A percentile compares a stretch with the other conserved stretches of the same genome.
phyloP scores from a whole-genome alignment of 768 basidiomycete species.

The Cystobasidiopsis lactophilus region DNA sequence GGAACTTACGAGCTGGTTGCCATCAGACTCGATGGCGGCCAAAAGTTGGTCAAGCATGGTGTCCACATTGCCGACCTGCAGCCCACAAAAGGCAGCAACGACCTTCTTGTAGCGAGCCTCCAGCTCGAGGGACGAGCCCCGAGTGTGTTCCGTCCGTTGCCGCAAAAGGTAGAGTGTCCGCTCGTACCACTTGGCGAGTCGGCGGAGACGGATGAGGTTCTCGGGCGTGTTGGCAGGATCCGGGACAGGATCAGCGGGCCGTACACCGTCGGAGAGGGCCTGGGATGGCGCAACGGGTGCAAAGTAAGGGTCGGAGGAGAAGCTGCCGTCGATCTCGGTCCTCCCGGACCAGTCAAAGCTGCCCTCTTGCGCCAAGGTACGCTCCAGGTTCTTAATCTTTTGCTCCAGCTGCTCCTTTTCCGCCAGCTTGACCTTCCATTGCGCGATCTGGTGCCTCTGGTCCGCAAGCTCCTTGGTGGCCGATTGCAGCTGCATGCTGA shows the following conservation, averaged over 20 bases:
- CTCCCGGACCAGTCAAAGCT: conserved; percentile 77
- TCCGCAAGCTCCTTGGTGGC: conserved; percentile 79
- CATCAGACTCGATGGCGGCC: conserved; percentile 43
- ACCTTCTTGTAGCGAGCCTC: conserved; percentile 59
- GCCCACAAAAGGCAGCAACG: conserved; percentile 66
- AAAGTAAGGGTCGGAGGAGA: conserved; percentile 22
- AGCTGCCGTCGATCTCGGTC: conserved; percentile 28
- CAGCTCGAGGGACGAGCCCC: conserved; percentile 65
- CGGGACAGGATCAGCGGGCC: neutral
- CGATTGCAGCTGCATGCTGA: conserved; percentile 62
- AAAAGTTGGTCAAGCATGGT: conserved; percentile 73
- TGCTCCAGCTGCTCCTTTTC: conserved; percentile 65
- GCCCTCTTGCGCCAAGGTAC: conserved; percentile 55
- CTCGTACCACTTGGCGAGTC: conserved; percentile 63
- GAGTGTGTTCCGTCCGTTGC: conserved; percentile 42
- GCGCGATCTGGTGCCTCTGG: conserved; percentile 60
- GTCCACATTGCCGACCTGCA: conserved; percentile 70
- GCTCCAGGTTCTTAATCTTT: conserved; percentile 61
- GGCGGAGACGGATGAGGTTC: conserved; percentile 45
- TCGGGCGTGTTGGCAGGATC: conserved; percentile 19
- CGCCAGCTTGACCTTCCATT: conserved; percentile 47
- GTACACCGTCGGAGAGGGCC: neutral
- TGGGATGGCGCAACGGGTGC: conserved; percentile 16
- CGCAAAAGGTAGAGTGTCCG: conserved; percentile 54
- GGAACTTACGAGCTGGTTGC: neutral